These are phyloP conservation scores for Brachypodium distachyon DNA, from an alignment of 202 grass and related monocot species.

Conservation along the genomic window DNA sequence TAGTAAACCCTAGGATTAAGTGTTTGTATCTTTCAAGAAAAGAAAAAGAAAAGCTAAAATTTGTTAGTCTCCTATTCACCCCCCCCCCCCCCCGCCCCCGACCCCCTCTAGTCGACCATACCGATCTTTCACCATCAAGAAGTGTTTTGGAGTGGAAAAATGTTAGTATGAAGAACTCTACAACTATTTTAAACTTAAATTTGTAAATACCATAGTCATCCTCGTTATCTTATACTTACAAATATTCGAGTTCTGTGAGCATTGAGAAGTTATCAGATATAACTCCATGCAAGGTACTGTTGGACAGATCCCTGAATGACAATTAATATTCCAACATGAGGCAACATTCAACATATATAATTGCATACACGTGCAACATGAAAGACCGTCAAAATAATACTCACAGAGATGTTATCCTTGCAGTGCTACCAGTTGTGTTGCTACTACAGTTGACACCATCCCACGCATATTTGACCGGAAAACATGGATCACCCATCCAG, in stretches of 20 bases:
- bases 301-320: conserved; percentile 4
- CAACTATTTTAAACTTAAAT: too few relatives aligned
- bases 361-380: neutral
- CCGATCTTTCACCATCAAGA: too few relatives aligned
- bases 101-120: too few relatives aligned
- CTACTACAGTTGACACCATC: conserved; percentile 25
- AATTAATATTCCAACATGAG: neutral
- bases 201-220: neutral
- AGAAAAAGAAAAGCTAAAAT: too few relatives aligned
- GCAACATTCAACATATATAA: neutral
- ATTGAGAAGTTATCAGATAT: neutral
- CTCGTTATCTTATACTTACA: neutral
- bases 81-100: too few relatives aligned
- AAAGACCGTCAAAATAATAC: neutral
- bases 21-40: too few relatives aligned
- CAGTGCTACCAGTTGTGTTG: neutral
- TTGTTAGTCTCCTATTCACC: too few relatives aligned
- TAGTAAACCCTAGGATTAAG: too few relatives aligned
- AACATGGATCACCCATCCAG: conserved; percentile 69
- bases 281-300: neutral
- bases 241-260: neutral
- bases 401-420: conserved; percentile 21
- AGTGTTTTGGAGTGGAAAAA: neutral
- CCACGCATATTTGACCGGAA: conserved; percentile 31
- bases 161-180: neutral